These are phyloP conservation scores for Populus hybrid DNA, from an alignment of 441 rosid genomes.

Conservation along the genomic window DNA sequence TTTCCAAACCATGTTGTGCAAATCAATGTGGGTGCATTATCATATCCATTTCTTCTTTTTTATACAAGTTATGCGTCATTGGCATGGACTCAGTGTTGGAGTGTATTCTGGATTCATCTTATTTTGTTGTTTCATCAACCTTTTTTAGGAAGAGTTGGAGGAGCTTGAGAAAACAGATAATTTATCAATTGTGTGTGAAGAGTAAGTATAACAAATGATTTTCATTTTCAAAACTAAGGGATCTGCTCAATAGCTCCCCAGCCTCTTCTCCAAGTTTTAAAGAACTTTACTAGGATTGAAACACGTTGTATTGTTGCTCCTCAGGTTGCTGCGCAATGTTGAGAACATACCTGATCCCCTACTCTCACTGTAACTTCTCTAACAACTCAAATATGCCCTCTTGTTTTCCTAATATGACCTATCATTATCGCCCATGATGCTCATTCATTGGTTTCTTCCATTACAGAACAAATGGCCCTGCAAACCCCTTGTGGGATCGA, in stretches of 20 bases:
- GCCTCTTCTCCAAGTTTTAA: not conserved
- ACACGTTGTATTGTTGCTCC: constrained; percentile 7
- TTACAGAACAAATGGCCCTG: constrained; percentile 68
- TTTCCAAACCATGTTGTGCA: not conserved
- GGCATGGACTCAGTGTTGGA: constrained; percentile 6
- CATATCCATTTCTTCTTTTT: not conserved
- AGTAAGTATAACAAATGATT: constrained; percentile 47
- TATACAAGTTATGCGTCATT: not conserved
- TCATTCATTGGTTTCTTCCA: not conserved
- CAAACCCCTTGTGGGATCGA: constrained; percentile 63
- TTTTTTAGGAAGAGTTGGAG: constrained; percentile 65
- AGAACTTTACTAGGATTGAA: constrained; percentile 13
- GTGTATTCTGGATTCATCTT: not conserved
- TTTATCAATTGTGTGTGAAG: constrained; percentile 53
- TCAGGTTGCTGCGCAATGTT: constrained; percentile 47
- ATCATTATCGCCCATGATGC: constrained; percentile 7
- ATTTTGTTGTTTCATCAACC: constrained; percentile 4
- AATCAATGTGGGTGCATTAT: not conserved
- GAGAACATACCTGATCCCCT: constrained; percentile 61
- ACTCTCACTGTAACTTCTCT: constrained; percentile 55
- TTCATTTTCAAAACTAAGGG: not conserved
- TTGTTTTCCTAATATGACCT: constrained; percentile 6
- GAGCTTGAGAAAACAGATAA: constrained; percentile 51
- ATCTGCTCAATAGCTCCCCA: not conserved
- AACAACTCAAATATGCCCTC: not conserved